Evolutionary conservation across 352 stramenopile genomes (phyloP).

Genomic region (Aphanomyces invadans): DNA sequence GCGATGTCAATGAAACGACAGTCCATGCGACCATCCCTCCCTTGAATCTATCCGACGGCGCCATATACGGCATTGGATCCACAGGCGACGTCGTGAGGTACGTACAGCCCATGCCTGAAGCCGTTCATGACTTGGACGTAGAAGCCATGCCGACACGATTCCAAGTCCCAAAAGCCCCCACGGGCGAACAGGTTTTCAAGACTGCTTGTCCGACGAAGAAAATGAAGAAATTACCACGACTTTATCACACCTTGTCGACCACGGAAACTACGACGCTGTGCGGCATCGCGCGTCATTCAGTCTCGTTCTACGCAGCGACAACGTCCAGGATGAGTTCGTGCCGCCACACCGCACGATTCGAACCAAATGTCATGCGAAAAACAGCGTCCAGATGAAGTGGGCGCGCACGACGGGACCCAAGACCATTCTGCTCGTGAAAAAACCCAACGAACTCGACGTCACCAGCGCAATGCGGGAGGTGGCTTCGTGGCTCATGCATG

Average conservation of each 20-base stretch:
- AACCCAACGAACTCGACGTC: slow-evolving; percentile 73
- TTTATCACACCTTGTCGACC: slow-evolving; percentile 43
- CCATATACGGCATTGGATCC: too few species aligned
- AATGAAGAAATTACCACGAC: too few species aligned
- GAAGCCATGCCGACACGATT: slow-evolving; percentile 71
- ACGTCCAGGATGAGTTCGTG: slow-evolving; percentile 83
- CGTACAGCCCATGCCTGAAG: too few species aligned
- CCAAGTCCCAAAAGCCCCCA: slow-evolving; percentile 50
- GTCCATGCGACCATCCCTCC: too few species aligned
- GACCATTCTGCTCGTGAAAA: slow-evolving; percentile 83
- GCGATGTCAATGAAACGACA: too few species aligned
- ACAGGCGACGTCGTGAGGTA: too few species aligned
- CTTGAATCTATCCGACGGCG: too few species aligned
- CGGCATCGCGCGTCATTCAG: slow-evolving; percentile 60
- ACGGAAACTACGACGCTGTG: too few species aligned
- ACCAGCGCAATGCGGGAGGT: slow-evolving; percentile 61
- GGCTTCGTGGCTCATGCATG: slow-evolving; percentile 61
- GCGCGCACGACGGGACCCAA: slow-evolving; percentile 53
- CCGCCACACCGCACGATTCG: slow-evolving; percentile 80
- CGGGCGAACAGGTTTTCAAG: too few species aligned
- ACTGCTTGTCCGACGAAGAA: too few species aligned
- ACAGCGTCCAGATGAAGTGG: slow-evolving; percentile 87
- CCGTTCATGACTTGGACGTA: slow-evolving; percentile 63
- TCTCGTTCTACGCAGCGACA: slow-evolving; percentile 76
- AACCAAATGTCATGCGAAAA: slow-evolving; percentile 73